These are phyloP conservation scores for Pistacia integerrima DNA, from an alignment of 345 rosid species.

Conservation along the genomic window DNA sequence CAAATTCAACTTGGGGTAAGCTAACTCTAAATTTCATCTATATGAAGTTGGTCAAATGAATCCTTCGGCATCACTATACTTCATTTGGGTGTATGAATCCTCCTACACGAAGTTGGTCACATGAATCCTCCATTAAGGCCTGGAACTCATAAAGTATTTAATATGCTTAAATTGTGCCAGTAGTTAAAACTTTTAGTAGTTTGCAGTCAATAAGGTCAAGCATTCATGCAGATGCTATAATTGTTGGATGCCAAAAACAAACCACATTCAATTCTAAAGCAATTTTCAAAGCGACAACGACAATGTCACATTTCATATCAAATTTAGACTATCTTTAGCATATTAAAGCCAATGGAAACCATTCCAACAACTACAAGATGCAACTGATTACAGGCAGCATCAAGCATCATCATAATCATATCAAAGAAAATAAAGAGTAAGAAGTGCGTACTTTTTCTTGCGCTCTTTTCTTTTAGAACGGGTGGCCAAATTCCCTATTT, in stretches of 20 bases:
- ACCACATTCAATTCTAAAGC: background rate
- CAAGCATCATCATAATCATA: background rate
- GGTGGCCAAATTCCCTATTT: constrained; percentile 33
- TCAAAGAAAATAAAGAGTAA: background rate
- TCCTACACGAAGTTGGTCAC: background rate
- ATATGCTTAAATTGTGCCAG: background rate
- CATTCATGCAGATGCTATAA: background rate
- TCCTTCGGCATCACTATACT: background rate
- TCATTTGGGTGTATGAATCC: background rate
- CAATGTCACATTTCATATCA: background rate
- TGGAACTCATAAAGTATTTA: background rate
- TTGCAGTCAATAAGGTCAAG: too few relatives aligned
- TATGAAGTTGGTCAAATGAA: background rate
- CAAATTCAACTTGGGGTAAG: background rate
- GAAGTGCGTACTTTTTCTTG: constrained; percentile 57
- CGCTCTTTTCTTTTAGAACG: constrained; percentile 60
- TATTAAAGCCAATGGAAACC: background rate
- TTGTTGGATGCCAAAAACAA: background rate
- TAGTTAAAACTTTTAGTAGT: too few relatives aligned
- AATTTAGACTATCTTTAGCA: background rate
- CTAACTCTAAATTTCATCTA: background rate
- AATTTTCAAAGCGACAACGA: background rate
- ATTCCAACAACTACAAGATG: background rate
- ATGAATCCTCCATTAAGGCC: background rate
- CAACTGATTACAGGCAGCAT: background rate